A percentile compares a stretch with the other conserved stretches of the same genome.
These are phyloP conservation scores for Brassica napus DNA, from an alignment of 345 rosid species.

Conservation along the genomic window DNA sequence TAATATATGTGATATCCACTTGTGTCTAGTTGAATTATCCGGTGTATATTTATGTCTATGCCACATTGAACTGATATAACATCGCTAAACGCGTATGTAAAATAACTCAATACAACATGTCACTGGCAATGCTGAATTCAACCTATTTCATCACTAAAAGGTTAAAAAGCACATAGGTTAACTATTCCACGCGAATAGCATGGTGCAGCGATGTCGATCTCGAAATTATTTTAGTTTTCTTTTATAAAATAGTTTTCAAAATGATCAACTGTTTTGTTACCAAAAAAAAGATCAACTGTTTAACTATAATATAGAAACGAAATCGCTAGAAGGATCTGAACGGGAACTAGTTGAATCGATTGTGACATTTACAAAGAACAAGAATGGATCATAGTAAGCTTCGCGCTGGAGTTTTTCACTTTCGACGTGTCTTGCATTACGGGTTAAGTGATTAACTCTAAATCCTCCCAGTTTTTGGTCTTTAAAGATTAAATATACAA, in stretches of 20 bases:
- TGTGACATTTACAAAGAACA: conserved; percentile 19
- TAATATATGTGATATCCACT: not conserved
- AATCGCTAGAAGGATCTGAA: conserved; percentile 14
- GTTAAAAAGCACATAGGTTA: not conserved
- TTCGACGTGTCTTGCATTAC: conserved; percentile 44
- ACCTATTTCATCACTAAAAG: not conserved
- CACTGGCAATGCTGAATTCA: not conserved
- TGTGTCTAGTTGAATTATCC: not conserved
- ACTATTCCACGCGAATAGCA: not conserved
- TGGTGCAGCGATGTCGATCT: conserved; percentile 2
- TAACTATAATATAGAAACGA: conserved; percentile 13
- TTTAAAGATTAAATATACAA: not conserved
- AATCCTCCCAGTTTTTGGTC: conserved; percentile 14
- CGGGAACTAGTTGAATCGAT: conserved; percentile 27
- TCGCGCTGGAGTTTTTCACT: conserved; percentile 37
- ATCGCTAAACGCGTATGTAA: not conserved
- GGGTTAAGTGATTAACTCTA: conserved; percentile 30
- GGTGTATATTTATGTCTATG: not conserved
- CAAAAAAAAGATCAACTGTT: not conserved
- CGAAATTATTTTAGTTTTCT: not conserved
- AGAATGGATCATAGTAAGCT: conserved; percentile 34
- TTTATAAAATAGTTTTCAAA: conserved; percentile 1
- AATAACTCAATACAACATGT: not conserved
- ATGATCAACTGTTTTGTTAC: not conserved
- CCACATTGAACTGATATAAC: not conserved